phyloP scores from a whole-genome alignment of 805 yeast species.

The Candida wancherniae region DNA sequence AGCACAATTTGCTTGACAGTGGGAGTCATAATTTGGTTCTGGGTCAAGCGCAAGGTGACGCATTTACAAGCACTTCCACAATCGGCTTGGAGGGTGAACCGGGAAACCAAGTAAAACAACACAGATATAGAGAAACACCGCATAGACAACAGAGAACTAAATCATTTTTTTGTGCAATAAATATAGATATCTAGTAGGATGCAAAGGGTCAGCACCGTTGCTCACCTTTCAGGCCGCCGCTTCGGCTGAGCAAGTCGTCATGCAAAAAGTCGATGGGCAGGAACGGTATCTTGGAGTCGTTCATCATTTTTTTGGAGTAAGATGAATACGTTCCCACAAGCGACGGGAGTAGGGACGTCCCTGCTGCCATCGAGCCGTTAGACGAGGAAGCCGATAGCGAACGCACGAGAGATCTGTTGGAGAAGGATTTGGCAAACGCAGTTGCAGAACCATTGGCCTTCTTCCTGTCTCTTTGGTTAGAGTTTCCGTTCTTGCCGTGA shows the following conservation, averaged over 20 bases:
- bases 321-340: slow-evolving; percentile 37
- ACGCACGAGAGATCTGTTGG: slow-evolving; percentile 9
- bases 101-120: background rate
- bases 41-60: slow-evolving; percentile 59
- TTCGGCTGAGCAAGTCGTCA: slow-evolving; percentile 23
- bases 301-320: slow-evolving; percentile 30
- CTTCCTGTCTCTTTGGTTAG: slow-evolving; percentile 4
- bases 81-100: slow-evolving; percentile 68
- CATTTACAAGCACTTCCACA: slow-evolving; percentile 69
- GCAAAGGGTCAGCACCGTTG: slow-evolving; percentile 1
- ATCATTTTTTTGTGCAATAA: background rate
- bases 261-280: slow-evolving; percentile 39
- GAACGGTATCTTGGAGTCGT: slow-evolving; percentile 35
- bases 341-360: slow-evolving; percentile 37
- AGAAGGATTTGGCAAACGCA: slow-evolving; percentile 16
- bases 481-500: no score
- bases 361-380: slow-evolving; percentile 5
- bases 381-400: slow-evolving; percentile 12
- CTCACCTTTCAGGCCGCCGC: slow-evolving; percentile 7
- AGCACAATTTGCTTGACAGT: slow-evolving; percentile 64
- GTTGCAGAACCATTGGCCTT: slow-evolving; percentile 18
- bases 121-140: background rate
- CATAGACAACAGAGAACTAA: background rate
- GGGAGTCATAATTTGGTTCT: slow-evolving; percentile 64
- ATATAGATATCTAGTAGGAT: background rate